Conservation (phyloP, 495 filamentous ascomycete species). For the Alectoria sarmentosa region DNA sequence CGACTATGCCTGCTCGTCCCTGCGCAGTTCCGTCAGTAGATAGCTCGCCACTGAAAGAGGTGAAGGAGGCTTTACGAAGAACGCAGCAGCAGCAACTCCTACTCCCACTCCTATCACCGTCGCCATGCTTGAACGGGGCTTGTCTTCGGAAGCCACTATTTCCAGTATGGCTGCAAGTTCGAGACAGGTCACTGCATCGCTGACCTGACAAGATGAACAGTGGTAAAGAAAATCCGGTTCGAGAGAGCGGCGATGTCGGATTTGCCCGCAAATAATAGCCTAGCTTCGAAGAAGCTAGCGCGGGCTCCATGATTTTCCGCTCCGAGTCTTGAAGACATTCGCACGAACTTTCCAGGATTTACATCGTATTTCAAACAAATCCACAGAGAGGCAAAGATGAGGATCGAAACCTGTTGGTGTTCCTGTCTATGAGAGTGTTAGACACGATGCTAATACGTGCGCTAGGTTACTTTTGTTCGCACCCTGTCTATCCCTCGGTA, state of each 20-base stretch:
- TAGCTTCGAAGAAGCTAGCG: not conserved
- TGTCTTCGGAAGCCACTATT: not conserved
- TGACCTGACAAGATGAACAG: not conserved
- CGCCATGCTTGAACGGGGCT: constrained; percentile 48
- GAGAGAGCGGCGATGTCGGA: constrained; percentile 8
- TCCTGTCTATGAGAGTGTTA: not conserved
- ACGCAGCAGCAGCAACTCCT: constrained; percentile 71
- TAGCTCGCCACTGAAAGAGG: not conserved
- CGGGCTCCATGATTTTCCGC: not conserved
- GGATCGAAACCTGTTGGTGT: constrained; percentile 59
- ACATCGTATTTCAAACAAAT: not conserved
- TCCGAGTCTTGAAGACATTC: not conserved
- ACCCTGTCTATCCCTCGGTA: constrained; percentile 68
- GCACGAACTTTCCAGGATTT: not conserved
- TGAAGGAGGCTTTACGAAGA: constrained; percentile 50
- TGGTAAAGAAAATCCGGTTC: not conserved
- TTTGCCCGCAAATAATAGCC: constrained; percentile 9
- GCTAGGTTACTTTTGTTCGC: constrained; percentile 72
- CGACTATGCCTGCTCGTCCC: constrained; percentile 88
- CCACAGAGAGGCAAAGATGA: constrained; percentile 16
- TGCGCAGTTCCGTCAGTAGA: constrained; percentile 33
- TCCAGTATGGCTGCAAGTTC: not conserved
- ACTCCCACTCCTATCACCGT: constrained; percentile 68
- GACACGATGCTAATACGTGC: not conserved
- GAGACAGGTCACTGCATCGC: not conserved